These are phyloP conservation scores for Diplocarpon mali DNA, from an alignment of 2,329 filamentous ascomycete genomes.

Conservation along the genomic window DNA sequence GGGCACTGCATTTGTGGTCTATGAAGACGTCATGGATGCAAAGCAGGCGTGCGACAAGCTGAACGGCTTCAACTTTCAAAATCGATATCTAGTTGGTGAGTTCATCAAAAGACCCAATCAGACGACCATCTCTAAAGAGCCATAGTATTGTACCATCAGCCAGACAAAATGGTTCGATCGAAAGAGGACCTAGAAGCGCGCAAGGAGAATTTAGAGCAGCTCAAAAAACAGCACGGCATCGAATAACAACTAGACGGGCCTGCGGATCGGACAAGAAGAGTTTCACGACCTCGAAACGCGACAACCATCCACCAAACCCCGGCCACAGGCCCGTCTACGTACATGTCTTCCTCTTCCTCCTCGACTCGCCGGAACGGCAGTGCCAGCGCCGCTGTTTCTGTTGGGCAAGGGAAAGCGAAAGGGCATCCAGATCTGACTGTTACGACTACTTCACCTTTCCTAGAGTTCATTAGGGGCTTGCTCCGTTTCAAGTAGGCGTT, in stretches of 20 bases:
- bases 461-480: slow-evolving; percentile 23
- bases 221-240: slow-evolving; percentile 97
- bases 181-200: slow-evolving; percentile 90
- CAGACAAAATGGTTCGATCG: slow-evolving; percentile 71
- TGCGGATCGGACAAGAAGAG: slow-evolving; percentile 32
- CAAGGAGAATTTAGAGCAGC: slow-evolving; percentile 93
- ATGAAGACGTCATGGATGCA: slow-evolving; percentile 98
- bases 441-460: slow-evolving; percentile 16
- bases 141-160: slow-evolving; percentile 63
- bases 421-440: slow-evolving; percentile 10
- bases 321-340: slow-evolving; percentile 23
- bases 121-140: slow-evolving; percentile 7
- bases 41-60: slow-evolving; percentile 99
- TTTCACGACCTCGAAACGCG: slow-evolving; percentile 14
- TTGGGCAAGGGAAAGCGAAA: background rate
- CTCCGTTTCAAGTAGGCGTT: slow-evolving; percentile 11
- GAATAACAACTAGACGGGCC: slow-evolving; percentile 82
- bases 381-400: slow-evolving; percentile 9
- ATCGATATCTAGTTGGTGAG: slow-evolving; percentile 94
- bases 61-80: slow-evolving; percentile 99
- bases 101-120: slow-evolving; percentile 21
- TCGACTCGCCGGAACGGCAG: slow-evolving; percentile 14
- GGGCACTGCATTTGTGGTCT: slow-evolving; percentile 97
- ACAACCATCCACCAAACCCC: slow-evolving; percentile 6
- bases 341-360: slow-evolving; percentile 27